Conservation (phyloP, 306 rosid genomes). For the Pyrus betulifolia region DNA sequence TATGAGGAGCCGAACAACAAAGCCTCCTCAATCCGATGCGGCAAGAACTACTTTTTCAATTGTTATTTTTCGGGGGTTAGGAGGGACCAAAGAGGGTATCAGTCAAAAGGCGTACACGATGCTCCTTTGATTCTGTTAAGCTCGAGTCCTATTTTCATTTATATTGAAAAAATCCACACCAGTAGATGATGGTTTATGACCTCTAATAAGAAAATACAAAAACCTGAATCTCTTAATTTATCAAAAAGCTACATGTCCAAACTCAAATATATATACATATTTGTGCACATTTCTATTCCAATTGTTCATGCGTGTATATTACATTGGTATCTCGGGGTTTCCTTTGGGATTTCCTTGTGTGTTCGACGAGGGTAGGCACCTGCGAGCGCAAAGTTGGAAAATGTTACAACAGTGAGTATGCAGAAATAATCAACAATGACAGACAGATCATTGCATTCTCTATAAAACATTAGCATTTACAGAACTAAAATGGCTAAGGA, state of each 20-base stretch:
- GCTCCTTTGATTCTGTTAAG: no score
- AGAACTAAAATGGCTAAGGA: background rate
- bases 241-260: constrained; percentile 14
- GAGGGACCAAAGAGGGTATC: no score
- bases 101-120: no score
- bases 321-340: constrained; percentile 2
- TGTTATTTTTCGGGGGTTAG: no score
- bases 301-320: constrained; percentile 10
- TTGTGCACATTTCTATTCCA: constrained; percentile 4
- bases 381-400: constrained; percentile 8
- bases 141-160: no score
- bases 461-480: background rate
- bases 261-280: constrained; percentile 19
- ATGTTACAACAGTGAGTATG: background rate
- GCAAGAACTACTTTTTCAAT: no score
- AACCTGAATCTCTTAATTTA: background rate
- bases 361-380: constrained; percentile 18
- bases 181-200: background rate
- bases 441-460: background rate
- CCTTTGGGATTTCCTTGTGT: background rate
- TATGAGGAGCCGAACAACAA: no score
- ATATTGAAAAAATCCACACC: background rate
- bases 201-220: background rate
- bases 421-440: background rate
- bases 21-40: no score